Evolutionary conservation across 2,329 filamentous ascomycete genomes (phyloP), one percentile per base, ranked within the genome.

Genomic region (Aspergillus oerlinghausenensis): DNA sequence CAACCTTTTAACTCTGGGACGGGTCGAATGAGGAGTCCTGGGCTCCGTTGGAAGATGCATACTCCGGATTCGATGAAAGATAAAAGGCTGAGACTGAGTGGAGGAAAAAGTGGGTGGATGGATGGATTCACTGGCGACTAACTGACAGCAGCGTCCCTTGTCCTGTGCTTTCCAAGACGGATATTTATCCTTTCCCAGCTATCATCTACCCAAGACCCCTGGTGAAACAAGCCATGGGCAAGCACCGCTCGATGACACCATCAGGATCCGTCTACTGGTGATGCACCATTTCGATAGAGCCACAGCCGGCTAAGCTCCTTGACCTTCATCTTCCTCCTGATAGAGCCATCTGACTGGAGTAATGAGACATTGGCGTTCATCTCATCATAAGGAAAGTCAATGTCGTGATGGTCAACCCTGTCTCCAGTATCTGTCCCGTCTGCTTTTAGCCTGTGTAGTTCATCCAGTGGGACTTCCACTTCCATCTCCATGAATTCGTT

Each of bases 291-390:
- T n/a, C 72, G 61, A 62, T 77, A 77, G 51, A 61, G 58, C 74
- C 74, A 77, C 28, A 77, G 61, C 7, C 74, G 67, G 60, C 73
- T 76, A 48, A 74, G 60, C 21, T 74, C 66, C 35, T 70, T 72
- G 48, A 75, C 65, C n/a, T 66, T 67, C 29, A 64, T 42, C 40
- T 45, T 49, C 49, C 21, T 42, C 25, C 14, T 55, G 50, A 23
- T 42, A 26, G 23, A 43, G 19, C 45, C 43, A 48, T 51, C 32
- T 5, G 50, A n/a, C 40, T 29, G 51, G 9, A 35, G 17, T 51
- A 29, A 51, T 40, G 29, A 23, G 23, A 3, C 29, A 17, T 19
- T 55, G 23, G 19, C 21, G 21, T 47, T 60, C 55, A 48, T 57
- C 58, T 54, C 52, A 45, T 51, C 50, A 52, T 54, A 26, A 0